A percentile compares a stretch with the other conserved stretches of the same genome.
phyloP scores from a whole-genome alignment of 768 basidiomycete genomes.

The Hirschioporus abietinus region DNA sequence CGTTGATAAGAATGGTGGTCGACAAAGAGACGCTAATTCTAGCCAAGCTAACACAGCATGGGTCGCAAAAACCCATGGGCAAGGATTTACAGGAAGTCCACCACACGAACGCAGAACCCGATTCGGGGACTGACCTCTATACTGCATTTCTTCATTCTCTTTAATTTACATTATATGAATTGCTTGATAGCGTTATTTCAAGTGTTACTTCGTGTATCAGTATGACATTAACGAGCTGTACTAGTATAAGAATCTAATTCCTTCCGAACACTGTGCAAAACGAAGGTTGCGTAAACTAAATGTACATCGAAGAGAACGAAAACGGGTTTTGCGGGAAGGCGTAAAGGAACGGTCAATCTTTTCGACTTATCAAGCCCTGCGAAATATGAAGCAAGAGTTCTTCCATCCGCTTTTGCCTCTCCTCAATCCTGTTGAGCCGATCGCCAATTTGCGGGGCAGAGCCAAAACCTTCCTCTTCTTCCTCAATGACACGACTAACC shows the following conservation, averaged over 20 bases:
- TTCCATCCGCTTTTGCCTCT: conserved; percentile 43
- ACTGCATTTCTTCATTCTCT: not conserved
- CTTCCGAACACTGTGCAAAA: not conserved
- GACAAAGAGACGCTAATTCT: not conserved
- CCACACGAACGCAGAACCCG: conserved; percentile 2
- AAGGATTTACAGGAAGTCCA: not conserved
- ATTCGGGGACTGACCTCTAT: not conserved
- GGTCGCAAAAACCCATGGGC: not conserved
- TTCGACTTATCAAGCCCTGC: not conserved
- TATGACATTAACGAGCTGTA: not conserved
- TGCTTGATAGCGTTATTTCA: not conserved
- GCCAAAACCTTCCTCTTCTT: conserved; percentile 24
- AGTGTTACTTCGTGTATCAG: not conserved
- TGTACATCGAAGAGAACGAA: not conserved
- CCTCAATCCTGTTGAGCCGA: conserved; percentile 37
- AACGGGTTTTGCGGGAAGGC: not conserved
- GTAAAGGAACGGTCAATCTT: not conserved
- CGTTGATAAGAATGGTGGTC: not conserved
- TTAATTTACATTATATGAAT: not conserved
- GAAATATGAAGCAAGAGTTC: conserved; percentile 34
- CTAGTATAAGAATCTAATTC: not conserved
- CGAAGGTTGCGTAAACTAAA: no score
- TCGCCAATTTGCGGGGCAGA: conserved; percentile 23
- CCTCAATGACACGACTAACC: conserved; percentile 24
- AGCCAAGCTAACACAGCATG: not conserved